phyloP scores from a whole-genome alignment of 352 stramenopile species.

The Globisporangium barbulae region DNA sequence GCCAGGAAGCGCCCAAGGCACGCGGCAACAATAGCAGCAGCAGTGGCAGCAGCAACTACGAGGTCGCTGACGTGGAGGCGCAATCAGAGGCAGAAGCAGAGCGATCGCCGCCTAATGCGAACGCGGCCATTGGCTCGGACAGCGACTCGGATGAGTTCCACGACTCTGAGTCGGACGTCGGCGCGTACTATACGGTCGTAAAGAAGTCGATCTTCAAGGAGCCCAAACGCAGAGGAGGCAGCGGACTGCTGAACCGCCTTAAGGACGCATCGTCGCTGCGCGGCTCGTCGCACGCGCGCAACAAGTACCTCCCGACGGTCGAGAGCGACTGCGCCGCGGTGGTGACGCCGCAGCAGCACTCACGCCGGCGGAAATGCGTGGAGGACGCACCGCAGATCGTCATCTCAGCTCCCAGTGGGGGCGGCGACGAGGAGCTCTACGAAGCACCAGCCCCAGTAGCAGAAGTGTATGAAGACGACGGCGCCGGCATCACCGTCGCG shows the following conservation, averaged over 20 bases:
- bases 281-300: constrained; percentile 14
- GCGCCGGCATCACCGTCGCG: constrained; percentile 47
- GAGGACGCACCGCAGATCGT: constrained; percentile 12
- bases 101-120: neutral
- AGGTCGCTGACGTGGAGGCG: neutral
- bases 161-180: constrained; percentile 19
- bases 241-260: constrained; percentile 29
- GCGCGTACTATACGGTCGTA: constrained; percentile 34
- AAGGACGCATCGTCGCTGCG: constrained; percentile 23
- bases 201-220: constrained; percentile 74
- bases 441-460: neutral
- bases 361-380: neutral
- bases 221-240: constrained; percentile 16
- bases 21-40: neutral
- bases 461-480: constrained; percentile 20
- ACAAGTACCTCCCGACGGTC: constrained; percentile 24
- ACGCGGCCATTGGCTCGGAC: neutral
- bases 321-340: constrained; percentile 1
- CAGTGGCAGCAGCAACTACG: constrained; percentile 7
- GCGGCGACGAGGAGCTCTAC: neutral
- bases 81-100: neutral
- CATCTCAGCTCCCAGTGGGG: neutral
- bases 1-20: neutral
- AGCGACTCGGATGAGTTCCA: constrained; percentile 22
- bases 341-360: neutral